Evolutionary conservation across 2,329 filamentous ascomycete species (phyloP).

Genomic region (Fusarium coffeatum): DNA sequence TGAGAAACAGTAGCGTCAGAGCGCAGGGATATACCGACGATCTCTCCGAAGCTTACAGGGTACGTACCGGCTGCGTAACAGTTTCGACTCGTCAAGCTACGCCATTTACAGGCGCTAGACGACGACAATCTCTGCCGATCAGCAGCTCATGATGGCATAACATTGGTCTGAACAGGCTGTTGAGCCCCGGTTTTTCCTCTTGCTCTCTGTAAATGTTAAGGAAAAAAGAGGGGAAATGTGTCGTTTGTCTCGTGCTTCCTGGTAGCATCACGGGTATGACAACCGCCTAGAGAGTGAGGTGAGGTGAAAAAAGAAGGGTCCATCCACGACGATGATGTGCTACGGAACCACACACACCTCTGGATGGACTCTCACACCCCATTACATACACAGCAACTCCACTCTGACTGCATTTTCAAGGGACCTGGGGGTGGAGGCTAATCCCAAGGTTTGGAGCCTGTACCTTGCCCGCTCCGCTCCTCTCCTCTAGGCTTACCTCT

Average conservation of each 20-base stretch:
- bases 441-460: slow-evolving; percentile 14
- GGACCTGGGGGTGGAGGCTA: slow-evolving; percentile 41
- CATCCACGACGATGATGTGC: slow-evolving; percentile 36
- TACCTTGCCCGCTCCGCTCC: slow-evolving; percentile 29
- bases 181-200: slow-evolving; percentile 27
- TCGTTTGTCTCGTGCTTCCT: slow-evolving; percentile 24
- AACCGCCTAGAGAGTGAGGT: neutral
- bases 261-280: slow-evolving; percentile 26
- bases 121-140: slow-evolving; percentile 45
- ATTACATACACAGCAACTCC: slow-evolving; percentile 24
- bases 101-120: slow-evolving; percentile 43
- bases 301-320: slow-evolving; percentile 35
- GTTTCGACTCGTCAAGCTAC: slow-evolving; percentile 34
- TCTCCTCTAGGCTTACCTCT: slow-evolving; percentile 7
- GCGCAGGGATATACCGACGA: slow-evolving; percentile 27
- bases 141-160: slow-evolving; percentile 22
- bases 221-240: neutral
- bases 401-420: slow-evolving; percentile 34
- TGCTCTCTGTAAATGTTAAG: neutral
- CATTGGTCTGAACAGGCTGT: slow-evolving; percentile 32
- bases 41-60: slow-evolving; percentile 35
- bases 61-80: slow-evolving; percentile 15
- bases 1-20: slow-evolving; percentile 21
- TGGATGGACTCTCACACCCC: slow-evolving; percentile 6
- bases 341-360: slow-evolving; percentile 24